Conservation (phyloP, 208 protist species). For the Acanthamoeba quina region DNA sequence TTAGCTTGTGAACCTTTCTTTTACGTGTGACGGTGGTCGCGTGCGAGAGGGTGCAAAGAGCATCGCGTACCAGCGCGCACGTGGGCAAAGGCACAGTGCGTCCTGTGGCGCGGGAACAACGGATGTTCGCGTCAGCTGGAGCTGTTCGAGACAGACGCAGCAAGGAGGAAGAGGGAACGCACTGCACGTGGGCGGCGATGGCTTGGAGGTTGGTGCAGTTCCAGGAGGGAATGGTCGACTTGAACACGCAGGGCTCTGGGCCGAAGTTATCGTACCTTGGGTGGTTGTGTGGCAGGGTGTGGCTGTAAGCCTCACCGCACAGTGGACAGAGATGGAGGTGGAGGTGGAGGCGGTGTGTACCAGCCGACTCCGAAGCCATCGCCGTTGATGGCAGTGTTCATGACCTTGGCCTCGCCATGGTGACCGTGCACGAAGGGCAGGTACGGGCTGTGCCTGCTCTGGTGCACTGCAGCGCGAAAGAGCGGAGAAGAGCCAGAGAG, state of each 20-base stretch:
- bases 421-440: conserved; percentile 47
- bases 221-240: conserved; percentile 53
- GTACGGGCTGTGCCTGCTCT: conserved; percentile 68
- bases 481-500: background rate
- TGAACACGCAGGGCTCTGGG: conserved; percentile 67
- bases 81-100: conserved; percentile 49
- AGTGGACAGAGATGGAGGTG: background rate
- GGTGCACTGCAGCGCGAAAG: background rate
- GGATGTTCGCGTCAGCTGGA: background rate
- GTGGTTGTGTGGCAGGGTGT: background rate
- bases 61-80: conserved; percentile 32
- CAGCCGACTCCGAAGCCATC: conserved; percentile 66
- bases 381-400: conserved; percentile 68
- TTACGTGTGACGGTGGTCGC: too few relatives aligned
- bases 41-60: background rate
- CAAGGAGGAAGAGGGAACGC: background rate
- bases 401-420: conserved; percentile 39
- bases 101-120: background rate
- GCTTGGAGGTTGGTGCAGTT: conserved; percentile 57
- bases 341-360: background rate
- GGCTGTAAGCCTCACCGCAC: background rate
- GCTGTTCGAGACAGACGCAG: background rate
- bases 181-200: conserved; percentile 55
- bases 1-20: background rate
- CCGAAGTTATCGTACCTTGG: conserved; percentile 63